Evolutionary conservation across 345 rosid genomes (phyloP), one percentile per base, ranked within the genome.

Genomic region (Microthlaspi erraticum): DNA sequence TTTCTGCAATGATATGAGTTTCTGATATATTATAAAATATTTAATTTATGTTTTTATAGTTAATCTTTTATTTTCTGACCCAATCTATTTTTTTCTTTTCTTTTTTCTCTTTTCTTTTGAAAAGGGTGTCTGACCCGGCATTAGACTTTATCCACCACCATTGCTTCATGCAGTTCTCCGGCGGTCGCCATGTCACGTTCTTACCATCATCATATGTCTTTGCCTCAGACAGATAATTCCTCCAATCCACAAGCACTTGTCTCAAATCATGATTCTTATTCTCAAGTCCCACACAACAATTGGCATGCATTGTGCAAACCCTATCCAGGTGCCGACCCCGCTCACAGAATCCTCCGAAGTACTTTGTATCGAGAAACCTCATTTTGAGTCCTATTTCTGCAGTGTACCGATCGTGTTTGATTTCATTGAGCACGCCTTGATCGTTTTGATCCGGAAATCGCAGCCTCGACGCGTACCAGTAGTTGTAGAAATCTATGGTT

Each of bases 291-390:
- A 73, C 49, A 33, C 97, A 91, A 60, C 97, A 91, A 76, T 91
- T 91, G 7, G 92, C 95, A 67, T 91, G 97, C 93, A 91, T 84
- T 3, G 95, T 91, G 60, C 91, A 91, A 12, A 81, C 84, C 5
- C 57, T 13, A 54, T 81, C 81, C 42, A 88, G 54, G 48, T 91
- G 84, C 46, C 19, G 64, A 62, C 86, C 55, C 0, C 65, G 77
- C 74, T 87, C 71, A 59, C 97, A 91, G 31, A 88, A 85, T 41
- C 97, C 97, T 14, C 91, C 89, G 7, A 87, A 82, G 55, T 73
- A 84, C 7, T 62, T 78, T 1, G 95, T 87, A 52, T 87, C 87
- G 0, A 91, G 77, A 50, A 88, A 91, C 70, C 68, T 83, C 64
- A 88, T 80, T 64, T 45, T 56, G 7, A 91, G 56, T 19, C 85